These are phyloP conservation scores for Pestalotiopsis sp. DNA, from an alignment of 2,329 filamentous ascomycete genomes.

Conservation along the genomic window DNA sequence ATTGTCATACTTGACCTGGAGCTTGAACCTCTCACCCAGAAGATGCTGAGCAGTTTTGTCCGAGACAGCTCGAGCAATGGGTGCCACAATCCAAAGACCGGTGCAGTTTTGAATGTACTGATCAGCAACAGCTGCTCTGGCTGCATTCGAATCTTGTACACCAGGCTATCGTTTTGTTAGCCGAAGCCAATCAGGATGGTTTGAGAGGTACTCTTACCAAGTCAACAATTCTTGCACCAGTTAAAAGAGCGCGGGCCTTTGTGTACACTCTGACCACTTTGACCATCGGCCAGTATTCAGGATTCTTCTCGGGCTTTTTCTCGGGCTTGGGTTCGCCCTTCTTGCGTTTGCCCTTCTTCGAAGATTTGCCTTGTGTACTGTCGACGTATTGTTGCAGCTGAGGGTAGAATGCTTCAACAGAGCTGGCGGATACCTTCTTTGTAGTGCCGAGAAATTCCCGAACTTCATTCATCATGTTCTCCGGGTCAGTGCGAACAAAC, in stretches of 20 bases:
- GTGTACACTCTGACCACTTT: conserved; percentile 45
- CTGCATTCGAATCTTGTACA: conserved; percentile 60
- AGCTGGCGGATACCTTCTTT: conserved; percentile 36
- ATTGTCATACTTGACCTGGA: conserved; percentile 60
- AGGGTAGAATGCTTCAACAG: conserved; percentile 41
- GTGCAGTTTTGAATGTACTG: conserved; percentile 59
- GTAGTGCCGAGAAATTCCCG: conserved; percentile 45
- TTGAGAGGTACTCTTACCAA: conserved; percentile 26
- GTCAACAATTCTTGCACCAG: conserved; percentile 57
- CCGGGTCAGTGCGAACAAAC: conserved; percentile 23
- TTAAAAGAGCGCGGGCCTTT: conserved; percentile 49
- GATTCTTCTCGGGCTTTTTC: not conserved
- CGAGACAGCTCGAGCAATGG: conserved; percentile 60
- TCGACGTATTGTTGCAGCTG: conserved; percentile 52
- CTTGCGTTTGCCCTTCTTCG: not conserved
- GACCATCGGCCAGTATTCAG: conserved; percentile 42
- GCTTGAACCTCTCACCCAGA: conserved; percentile 56
- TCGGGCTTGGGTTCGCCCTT: conserved; percentile 44
- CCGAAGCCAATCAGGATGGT: not conserved
- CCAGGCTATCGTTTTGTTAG: conserved; percentile 26
- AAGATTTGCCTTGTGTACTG: conserved; percentile 46
- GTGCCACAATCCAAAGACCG: conserved; percentile 56
- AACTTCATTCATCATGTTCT: conserved; percentile 45
- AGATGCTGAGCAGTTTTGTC: conserved; percentile 60
- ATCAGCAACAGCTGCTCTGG: conserved; percentile 55